Evolutionary conservation across 75 land plant species (phyloP).

Genomic region (Adiantum capillusveneris): DNA sequence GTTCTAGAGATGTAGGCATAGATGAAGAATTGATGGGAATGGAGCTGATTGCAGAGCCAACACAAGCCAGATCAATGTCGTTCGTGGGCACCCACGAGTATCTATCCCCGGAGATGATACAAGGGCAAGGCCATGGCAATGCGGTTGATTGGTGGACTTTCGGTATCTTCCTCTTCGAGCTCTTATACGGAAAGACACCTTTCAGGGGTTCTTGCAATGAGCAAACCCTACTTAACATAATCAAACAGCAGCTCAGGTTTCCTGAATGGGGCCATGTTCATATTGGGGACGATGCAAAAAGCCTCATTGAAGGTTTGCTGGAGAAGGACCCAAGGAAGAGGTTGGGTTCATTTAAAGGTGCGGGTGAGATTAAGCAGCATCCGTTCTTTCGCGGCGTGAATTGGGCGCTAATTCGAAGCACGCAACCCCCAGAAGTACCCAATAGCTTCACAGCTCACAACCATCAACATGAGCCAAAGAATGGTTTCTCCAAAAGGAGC

Average conservation of each 20-base stretch:
- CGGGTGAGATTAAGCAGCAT: slow-evolving; percentile 61
- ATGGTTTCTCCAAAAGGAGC: not conserved
- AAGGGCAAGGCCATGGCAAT: slow-evolving; percentile 13
- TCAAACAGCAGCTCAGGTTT: slow-evolving; percentile 1
- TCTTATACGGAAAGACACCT: slow-evolving; percentile 4
- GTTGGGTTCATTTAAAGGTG: slow-evolving; percentile 54
- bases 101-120: slow-evolving; percentile 20
- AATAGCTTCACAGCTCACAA: not conserved
- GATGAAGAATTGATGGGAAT: not conserved
- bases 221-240: not conserved
- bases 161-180: slow-evolving; percentile 11
- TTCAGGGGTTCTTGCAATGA: slow-evolving; percentile 4
- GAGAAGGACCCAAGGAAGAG: slow-evolving; percentile 56
- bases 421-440: slow-evolving; percentile 9
- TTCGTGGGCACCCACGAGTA: slow-evolving; percentile 20
- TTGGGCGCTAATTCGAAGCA: slow-evolving; percentile 67
- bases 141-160: slow-evolving; percentile 24
- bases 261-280: not conserved
- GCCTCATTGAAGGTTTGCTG: slow-evolving; percentile 48
- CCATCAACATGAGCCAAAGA: not conserved
- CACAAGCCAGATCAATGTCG: slow-evolving; percentile 15
- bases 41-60: slow-evolving; percentile 16
- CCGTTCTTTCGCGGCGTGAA: slow-evolving; percentile 63
- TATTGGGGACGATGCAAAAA: slow-evolving; percentile 25
- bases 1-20: too few relatives aligned